Base-by-base conservation (phyloP, 202 grass and related monocot species). In the Setaria viridis region DNA sequence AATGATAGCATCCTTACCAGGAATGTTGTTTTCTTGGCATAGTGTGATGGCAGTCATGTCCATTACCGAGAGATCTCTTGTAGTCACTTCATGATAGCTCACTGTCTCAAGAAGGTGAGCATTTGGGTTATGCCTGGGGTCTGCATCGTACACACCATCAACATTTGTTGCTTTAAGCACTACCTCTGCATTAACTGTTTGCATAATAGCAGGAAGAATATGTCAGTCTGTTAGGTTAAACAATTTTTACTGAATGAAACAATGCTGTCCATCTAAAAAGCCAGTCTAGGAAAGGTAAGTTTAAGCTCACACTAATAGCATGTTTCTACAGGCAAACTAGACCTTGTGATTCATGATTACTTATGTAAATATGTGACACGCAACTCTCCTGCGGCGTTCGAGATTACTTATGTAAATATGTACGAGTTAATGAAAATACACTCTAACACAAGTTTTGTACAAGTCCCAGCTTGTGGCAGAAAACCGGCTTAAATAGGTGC, bases 111-210 rank as follows among this genome's bases (percentile, higher is more conserved):
- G 89, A 73, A 98, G 86, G 15, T 70, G 41, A 49, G 93, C 93
- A 87, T 93, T 84, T 60, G 91, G 91, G 74, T 98, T 95, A 15
- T 15, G 39, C 79, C 85, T 95, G 71, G 95, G 95, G 57, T 98
- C 89, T 8, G 87, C 87, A 42, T 98, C 93, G 29, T 90, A 98
- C 6, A 98, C 95, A 13, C 93, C 93, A 87, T 98, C 91, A 56
- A 98, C 95, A 87, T 93, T 98, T 85, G 95, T 98, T 77, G 95
- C 95, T 83, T 98, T 98, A 73, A 98, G 91, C 80, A 98, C 93
- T 66, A 98, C 92, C 91, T 98, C 89, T 13, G 95, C 95, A 85
- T 95, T 95, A 42, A 98, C 95, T 98, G 50, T 70, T 47, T 34
- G 54, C 16, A 39, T 39, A 45, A 59, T 21, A 72, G 25, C 70